Percentiles rank a stretch among this genome's conserved stretches.
Evolutionary conservation across 768 basidiomycete species (phyloP).

Genomic region (Tulasnella sp.): DNA sequence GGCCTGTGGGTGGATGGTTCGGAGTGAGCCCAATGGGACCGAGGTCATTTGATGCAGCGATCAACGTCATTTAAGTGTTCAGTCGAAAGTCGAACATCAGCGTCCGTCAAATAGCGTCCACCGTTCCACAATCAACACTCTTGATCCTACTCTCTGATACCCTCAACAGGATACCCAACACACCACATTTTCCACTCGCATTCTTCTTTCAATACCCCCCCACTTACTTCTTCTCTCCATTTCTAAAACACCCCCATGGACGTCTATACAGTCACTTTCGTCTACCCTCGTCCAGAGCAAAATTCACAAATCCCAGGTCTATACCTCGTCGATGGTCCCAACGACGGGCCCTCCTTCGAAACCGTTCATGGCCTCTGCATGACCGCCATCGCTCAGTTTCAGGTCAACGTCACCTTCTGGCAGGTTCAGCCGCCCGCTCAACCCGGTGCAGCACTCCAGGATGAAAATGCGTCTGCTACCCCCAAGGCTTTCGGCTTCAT

Average conservation of each 20-base stretch:
- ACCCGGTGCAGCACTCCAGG: slow-evolving; percentile 46
- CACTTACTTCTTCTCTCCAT: background rate
- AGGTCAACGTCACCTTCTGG: slow-evolving; percentile 54
- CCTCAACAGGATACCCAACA: slow-evolving; percentile 11
- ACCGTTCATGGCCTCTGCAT: slow-evolving; percentile 74
- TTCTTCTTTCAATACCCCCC: background rate
- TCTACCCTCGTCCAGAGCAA: slow-evolving; percentile 73
- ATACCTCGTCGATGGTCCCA: slow-evolving; percentile 32
- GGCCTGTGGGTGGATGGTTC: background rate
- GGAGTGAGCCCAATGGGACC: background rate
- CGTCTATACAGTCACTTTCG: slow-evolving; percentile 92
- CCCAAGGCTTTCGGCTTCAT: slow-evolving; percentile 82
- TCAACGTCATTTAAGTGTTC: background rate
- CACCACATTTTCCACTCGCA: background rate
- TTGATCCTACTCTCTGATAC: slow-evolving; percentile 1
- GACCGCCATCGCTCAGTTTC: slow-evolving; percentile 62
- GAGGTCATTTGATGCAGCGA: background rate
- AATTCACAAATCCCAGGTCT: slow-evolving; percentile 40
- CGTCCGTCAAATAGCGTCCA: background rate
- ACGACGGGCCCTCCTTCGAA: slow-evolving; percentile 56
- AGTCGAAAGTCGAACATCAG: background rate
- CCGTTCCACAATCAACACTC: background rate
- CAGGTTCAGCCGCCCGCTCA: slow-evolving; percentile 61
- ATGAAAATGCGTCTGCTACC: slow-evolving; percentile 45
- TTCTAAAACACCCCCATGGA: slow-evolving; percentile 57